Base-by-base conservation (phyloP, 768 basidiomycete genomes). In the Mycena rosella region DNA sequence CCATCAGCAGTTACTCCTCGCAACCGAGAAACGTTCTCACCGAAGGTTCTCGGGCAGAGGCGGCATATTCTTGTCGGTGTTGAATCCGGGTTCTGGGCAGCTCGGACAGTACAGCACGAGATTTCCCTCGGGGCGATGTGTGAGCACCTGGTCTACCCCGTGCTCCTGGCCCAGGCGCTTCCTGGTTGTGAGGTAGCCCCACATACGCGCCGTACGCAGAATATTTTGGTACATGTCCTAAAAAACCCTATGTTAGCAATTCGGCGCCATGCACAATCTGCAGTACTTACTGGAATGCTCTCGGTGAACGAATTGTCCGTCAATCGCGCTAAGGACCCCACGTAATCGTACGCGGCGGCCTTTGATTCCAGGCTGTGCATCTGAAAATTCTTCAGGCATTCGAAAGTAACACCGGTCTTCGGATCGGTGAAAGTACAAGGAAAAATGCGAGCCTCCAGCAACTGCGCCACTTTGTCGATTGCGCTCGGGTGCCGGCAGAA, bases 211-310 rank as follows among this genome's bases (percentile, higher is more conserved):
- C 13, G n/a, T 27, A 8, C 54, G 53, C 2, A 67, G 22, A 47
- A 67, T 42, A 13, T 67, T 64, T 13, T 64, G 55, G 27, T 65
- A 57, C 45, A 67, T 24, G 29, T 67, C 60, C 65, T 67, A n/a
- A 1, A 24, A 18, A n/a, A n/a, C n/a, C n/a, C n/a, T n/a, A n/a
- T n/a, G n/a, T n/a, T n/a, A n/a, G n/a, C n/a, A n/a, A n/a, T n/a
- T n/a, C n/a, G n/a, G n/a, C n/a, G n/a, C n/a, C n/a, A n/a, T n/a
- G n/a, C n/a, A n/a, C n/a, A n/a, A n/a, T n/a, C 11, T 22, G 4
- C 4, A n/a, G 5, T n/a, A 49, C 45, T 24, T 30, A 64, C 63
- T 22, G 54, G 45, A 20, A 64, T 44, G 6, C 3, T n/a, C 22
- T 20, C 47, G 6, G 55, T 49, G 32, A 64, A 64, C 2, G 47